phyloP scores from a whole-genome alignment of 345 rosid genomes.

The Rhizophora mangle region DNA sequence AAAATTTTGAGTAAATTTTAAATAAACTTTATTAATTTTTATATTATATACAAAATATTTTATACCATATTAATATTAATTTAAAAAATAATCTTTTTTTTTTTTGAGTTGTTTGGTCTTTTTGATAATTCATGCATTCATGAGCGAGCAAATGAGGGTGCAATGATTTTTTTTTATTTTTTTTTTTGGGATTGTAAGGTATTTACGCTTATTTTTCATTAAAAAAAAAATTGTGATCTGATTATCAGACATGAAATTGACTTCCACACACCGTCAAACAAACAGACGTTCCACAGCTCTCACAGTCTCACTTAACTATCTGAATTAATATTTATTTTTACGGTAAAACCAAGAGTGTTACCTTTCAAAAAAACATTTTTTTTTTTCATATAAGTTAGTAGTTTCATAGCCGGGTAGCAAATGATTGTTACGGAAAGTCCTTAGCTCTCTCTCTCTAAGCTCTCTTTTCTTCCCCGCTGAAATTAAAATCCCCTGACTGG shows the following conservation, averaged over 20 bases:
- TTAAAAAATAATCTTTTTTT: not conserved
- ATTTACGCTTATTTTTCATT: too few relatives aligned
- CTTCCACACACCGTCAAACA: too few relatives aligned
- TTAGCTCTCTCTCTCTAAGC: slow-evolving; percentile 6
- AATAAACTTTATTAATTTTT: too few relatives aligned
- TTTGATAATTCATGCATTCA: not conserved
- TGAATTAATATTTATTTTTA: too few relatives aligned
- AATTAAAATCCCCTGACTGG: not conserved
- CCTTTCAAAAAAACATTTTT: not conserved
- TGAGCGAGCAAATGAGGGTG: not conserved
- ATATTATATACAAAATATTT: too few relatives aligned
- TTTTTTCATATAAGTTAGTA: slow-evolving; percentile 35
- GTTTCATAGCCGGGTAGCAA: slow-evolving; percentile 50
- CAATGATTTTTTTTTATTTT: too few relatives aligned
- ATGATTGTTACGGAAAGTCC: slow-evolving; percentile 28
- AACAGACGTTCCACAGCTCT: too few relatives aligned
- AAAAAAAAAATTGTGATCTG: too few relatives aligned
- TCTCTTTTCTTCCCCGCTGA: not conserved
- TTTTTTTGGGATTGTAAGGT: too few relatives aligned
- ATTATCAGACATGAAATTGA: too few relatives aligned
- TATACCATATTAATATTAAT: too few relatives aligned
- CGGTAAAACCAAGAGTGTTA: not conserved
- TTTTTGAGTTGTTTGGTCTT: not conserved
- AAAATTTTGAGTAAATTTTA: not conserved
- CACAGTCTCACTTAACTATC: too few relatives aligned